A percentile compares a stretch with the other conserved stretches of the same genome.
phyloP scores from a whole-genome alignment of 176 grass and related monocot species.

The Bonia amplexicaulis region DNA sequence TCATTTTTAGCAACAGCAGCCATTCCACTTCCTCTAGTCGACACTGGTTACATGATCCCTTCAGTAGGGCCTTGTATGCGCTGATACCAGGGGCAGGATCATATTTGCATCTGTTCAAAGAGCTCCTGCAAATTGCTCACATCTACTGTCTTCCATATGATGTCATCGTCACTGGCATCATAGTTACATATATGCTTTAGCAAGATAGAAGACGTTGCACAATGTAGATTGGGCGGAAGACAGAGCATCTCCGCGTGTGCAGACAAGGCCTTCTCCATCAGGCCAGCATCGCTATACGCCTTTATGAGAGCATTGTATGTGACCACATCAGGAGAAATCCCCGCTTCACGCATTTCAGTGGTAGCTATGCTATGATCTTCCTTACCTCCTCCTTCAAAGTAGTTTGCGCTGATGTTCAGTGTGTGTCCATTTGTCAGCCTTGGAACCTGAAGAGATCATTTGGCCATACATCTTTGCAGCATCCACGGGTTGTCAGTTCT shows the following conservation, averaged over 20 bases:
- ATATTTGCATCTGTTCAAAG: conserved; percentile 5
- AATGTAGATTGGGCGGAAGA: not conserved
- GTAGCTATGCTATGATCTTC: not conserved
- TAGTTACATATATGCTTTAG: not conserved
- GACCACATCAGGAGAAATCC: not conserved
- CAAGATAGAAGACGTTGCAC: not conserved
- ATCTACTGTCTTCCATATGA: conserved; percentile 28
- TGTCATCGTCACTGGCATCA: not conserved
- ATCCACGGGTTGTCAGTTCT: not conserved
- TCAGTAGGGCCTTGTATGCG: conserved; percentile 18
- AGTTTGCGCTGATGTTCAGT: not conserved
- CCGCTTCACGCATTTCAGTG: not conserved
- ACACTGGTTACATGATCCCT: conserved; percentile 23
- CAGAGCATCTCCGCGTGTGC: not conserved
- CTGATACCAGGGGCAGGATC: conserved; percentile 1
- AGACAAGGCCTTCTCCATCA: not conserved
- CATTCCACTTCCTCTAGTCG: conserved; percentile 1
- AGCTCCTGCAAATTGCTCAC: conserved; percentile 7
- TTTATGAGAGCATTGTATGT: not conserved
- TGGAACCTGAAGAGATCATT: conserved; percentile 3
- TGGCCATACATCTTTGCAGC: not conserved
- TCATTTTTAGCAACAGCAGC: conserved; percentile 17
- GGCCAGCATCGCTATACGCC: not conserved
- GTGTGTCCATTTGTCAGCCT: not conserved
- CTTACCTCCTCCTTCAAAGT: not conserved